Percentiles rank a stretch among this genome's conserved stretches.
Evolutionary conservation across 2,329 filamentous ascomycete species (phyloP).

Genomic region (Claviceps purpurea): DNA sequence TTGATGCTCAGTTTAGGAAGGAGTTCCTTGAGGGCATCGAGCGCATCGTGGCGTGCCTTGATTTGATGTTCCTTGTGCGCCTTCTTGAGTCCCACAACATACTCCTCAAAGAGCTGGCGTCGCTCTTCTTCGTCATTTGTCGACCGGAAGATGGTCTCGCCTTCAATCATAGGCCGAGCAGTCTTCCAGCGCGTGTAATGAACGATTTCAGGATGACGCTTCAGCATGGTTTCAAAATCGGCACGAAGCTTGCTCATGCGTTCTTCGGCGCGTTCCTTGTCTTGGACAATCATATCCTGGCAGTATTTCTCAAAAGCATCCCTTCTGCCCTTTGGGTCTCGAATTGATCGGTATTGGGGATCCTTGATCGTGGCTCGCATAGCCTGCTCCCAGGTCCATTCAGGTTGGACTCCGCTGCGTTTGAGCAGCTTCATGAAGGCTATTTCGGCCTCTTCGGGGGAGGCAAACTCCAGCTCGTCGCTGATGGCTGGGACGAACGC

Average conservation of each 20-base stretch:
- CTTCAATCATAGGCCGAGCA: constrained; percentile 83
- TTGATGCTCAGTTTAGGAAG: constrained; percentile 72
- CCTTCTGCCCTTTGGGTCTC: constrained; percentile 82
- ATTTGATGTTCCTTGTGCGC: constrained; percentile 63
- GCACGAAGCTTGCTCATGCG: constrained; percentile 79
- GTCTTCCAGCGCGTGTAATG: constrained; percentile 97
- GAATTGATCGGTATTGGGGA: constrained; percentile 82
- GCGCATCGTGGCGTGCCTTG: constrained; percentile 60
- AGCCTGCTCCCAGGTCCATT: constrained; percentile 87
- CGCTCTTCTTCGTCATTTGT: constrained; percentile 80
- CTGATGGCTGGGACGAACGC: constrained; percentile 48
- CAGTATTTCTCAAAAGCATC: constrained; percentile 91
- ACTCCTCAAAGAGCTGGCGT: constrained; percentile 85
- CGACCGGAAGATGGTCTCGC: constrained; percentile 88
- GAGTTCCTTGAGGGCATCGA: constrained; percentile 69
- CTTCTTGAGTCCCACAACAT: constrained; percentile 74
- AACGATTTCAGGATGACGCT: constrained; percentile 91
- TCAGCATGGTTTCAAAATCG: constrained; percentile 93
- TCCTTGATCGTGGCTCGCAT: constrained; percentile 80
- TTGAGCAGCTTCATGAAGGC: constrained; percentile 86
- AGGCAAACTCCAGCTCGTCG: constrained; percentile 66
- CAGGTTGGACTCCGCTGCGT: constrained; percentile 71
- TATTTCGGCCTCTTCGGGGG: constrained; percentile 76
- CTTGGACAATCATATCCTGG: constrained; percentile 75
- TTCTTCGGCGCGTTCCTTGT: constrained; percentile 90